phyloP scores from a whole-genome alignment of 805 yeast species.

The Blastobotrys robertii region DNA sequence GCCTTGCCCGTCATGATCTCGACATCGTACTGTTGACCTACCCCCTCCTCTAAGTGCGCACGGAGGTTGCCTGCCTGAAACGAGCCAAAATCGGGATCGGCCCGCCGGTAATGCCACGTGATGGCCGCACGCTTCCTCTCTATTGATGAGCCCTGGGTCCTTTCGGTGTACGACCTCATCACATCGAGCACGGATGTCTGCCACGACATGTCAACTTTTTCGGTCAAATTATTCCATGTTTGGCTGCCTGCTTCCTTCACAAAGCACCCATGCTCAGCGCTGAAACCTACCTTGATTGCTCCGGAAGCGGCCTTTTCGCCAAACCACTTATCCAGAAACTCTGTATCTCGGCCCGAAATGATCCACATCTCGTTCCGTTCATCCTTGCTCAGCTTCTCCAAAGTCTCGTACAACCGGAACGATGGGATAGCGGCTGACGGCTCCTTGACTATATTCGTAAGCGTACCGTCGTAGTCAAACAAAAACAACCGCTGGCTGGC shows the following conservation, averaged over 20 bases:
- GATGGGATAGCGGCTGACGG: conserved; percentile 99
- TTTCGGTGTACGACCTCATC: conserved; percentile 66
- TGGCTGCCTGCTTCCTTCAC: conserved; percentile 58
- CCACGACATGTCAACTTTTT: conserved; percentile 87
- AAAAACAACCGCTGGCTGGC: conserved; percentile 68
- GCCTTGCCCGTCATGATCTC: conserved; percentile 98
- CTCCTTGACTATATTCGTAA: conserved; percentile 91
- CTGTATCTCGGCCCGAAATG: conserved; percentile 91
- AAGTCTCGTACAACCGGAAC: conserved; percentile 49
- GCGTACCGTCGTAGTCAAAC: conserved; percentile 95
- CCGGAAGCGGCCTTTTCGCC: conserved; percentile 44
- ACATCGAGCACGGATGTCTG: conserved; percentile 69
- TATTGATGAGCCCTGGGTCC: conserved; percentile 81
- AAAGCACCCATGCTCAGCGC: conserved; percentile 98
- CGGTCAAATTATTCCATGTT: conserved; percentile 80
- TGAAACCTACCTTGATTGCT: conserved; percentile 50
- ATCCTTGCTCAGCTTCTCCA: conserved; percentile 56
- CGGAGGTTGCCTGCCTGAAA: conserved; percentile 74
- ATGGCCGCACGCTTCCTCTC: conserved; percentile 88
- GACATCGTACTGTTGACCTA: conserved; percentile 61
- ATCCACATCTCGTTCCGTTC: conserved; percentile 87
- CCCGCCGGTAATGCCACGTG: conserved; percentile 95
- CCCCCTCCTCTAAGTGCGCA: conserved; percentile 48
- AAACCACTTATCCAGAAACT: conserved; percentile 78
- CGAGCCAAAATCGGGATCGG: conserved; percentile 88